A percentile compares a stretch with the other conserved stretches of the same genome.
These are phyloP conservation scores for Pyrus bretschneideri DNA, from an alignment of 306 rosid genomes.

Conservation along the genomic window DNA sequence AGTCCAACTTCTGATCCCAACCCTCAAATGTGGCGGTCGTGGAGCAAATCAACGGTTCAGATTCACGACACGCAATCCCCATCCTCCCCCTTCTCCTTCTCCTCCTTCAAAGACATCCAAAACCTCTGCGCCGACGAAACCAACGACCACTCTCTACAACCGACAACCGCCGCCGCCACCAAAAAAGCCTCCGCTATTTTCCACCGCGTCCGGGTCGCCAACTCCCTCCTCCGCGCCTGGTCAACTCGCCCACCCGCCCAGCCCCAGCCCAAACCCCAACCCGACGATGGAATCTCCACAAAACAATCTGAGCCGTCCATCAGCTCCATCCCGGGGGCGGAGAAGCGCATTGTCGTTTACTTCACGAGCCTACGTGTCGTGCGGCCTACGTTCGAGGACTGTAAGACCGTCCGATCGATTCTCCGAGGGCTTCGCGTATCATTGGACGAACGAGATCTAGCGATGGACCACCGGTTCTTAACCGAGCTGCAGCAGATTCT, in stretches of 20 bases:
- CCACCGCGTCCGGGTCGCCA: slow-evolving; percentile 79
- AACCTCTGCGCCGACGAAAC: slow-evolving; percentile 56
- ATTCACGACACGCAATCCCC: slow-evolving; percentile 42
- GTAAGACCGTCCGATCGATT: slow-evolving; percentile 66
- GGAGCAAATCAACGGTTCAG: slow-evolving; percentile 63
- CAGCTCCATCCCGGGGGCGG: slow-evolving; percentile 35
- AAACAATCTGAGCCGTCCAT: slow-evolving; percentile 18
- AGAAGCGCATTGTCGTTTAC: slow-evolving; percentile 71
- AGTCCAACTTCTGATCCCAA: slow-evolving; percentile 1
- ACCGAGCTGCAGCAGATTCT: slow-evolving; percentile 54
- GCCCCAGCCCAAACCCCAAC: slow-evolving; percentile 7
- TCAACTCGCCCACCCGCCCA: slow-evolving; percentile 23
- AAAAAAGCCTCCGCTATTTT: slow-evolving; percentile 45
- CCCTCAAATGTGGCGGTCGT: slow-evolving; percentile 82
- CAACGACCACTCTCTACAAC: slow-evolving; percentile 9
- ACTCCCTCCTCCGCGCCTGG: slow-evolving; percentile 42
- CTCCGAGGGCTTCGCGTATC: slow-evolving; percentile 61
- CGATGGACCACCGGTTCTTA: slow-evolving; percentile 70
- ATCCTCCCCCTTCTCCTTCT: slow-evolving; percentile 58
- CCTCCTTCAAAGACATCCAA: slow-evolving; percentile 84
- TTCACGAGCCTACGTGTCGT: slow-evolving; percentile 92
- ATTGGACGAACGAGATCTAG: slow-evolving; percentile 82
- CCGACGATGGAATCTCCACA: slow-evolving; percentile 1
- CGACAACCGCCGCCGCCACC: slow-evolving; percentile 5
- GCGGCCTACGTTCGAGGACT: slow-evolving; percentile 69